Evolutionary conservation across 139 green algal species (phyloP), one percentile per base, ranked within the genome.

Genomic region (Micractinium sp.): DNA sequence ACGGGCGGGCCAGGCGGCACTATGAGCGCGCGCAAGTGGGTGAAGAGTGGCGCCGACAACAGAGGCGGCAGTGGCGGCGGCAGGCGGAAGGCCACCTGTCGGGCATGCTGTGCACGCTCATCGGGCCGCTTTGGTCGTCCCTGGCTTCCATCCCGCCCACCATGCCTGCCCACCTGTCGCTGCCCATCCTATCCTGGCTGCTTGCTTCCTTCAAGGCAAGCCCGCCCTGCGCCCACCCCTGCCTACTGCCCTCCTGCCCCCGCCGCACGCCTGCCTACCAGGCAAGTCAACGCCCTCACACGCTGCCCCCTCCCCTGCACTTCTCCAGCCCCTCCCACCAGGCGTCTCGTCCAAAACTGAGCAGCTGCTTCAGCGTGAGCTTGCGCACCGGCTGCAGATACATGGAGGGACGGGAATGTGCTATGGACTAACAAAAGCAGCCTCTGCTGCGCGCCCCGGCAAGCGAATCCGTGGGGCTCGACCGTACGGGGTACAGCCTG

Each of bases 301-400:
- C 63, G 20, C 63, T 27, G 20, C 22, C 63, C 63, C 63, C 63
- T 71, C 20, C 20, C 18, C 20, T 12, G 63, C 63, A 71, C 63
- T 29, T 2, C 47, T 9, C 81, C 18, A 13, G 3, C 29, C 36
- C 20, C 38, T 0, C 75, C 39, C 85, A 86, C 87, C 74, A 87
- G 0, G 91, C 92, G 18, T 91, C 90, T 0, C 86, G 73, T 0
- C 95, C 96, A 86, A 96, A 96, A 39, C 93, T 82, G 29, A 97
- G 91, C 95, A 98, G 96, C 90, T 97, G 92, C 56, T 67, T 73
- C 35, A 97, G 85, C 0, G 93, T 95, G 23, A 97, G 86, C 23
- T 90, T 89, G 79, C 95, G 90, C 9, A 96, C 77, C 0, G 92
- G 91, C 77, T 94, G 92, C 27, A 88, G 60, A 2, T n/a, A n/a